Evolutionary conservation across 352 stramenopile species (phyloP).

Genomic region (Phytophthora brassicae): DNA sequence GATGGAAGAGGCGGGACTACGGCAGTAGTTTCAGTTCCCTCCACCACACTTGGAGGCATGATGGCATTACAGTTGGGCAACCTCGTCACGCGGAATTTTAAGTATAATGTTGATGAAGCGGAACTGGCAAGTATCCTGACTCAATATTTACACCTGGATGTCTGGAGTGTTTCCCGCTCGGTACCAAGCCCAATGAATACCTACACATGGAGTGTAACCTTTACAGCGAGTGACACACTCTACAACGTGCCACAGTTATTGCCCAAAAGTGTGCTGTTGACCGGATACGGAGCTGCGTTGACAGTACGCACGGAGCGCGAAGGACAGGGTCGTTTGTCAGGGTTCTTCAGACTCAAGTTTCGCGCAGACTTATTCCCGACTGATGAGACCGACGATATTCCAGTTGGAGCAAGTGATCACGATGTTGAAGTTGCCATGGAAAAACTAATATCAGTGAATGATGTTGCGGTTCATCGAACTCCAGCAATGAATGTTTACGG

Average conservation of each 20-base stretch:
- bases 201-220: conserved; percentile 82
- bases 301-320: conserved; percentile 55
- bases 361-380: conserved; percentile 72
- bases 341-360: conserved; percentile 70
- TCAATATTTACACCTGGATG: conserved; percentile 56
- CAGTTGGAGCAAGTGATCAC: conserved; percentile 54
- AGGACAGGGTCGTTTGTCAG: conserved; percentile 63
- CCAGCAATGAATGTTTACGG: conserved; percentile 71
- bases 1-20: conserved; percentile 44
- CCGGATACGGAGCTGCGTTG: conserved; percentile 53
- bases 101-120: conserved; percentile 54
- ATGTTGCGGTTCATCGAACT: conserved; percentile 61
- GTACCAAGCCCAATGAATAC: conserved; percentile 40
- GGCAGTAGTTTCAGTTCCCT: conserved; percentile 57
- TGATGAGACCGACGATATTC: conserved; percentile 71
- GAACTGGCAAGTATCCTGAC: conserved; percentile 62
- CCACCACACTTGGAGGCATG: conserved; percentile 59
- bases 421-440: conserved; percentile 62
- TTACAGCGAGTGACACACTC: conserved; percentile 56
- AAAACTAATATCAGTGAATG: conserved; percentile 70
- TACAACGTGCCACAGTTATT: conserved; percentile 66
- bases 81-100: conserved; percentile 67
- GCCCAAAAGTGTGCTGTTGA: conserved; percentile 52
- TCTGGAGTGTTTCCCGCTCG: conserved; percentile 58
- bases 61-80: conserved; percentile 67